phyloP scores from a whole-genome alignment of 768 basidiomycete genomes.

The Royoungia palumana region DNA sequence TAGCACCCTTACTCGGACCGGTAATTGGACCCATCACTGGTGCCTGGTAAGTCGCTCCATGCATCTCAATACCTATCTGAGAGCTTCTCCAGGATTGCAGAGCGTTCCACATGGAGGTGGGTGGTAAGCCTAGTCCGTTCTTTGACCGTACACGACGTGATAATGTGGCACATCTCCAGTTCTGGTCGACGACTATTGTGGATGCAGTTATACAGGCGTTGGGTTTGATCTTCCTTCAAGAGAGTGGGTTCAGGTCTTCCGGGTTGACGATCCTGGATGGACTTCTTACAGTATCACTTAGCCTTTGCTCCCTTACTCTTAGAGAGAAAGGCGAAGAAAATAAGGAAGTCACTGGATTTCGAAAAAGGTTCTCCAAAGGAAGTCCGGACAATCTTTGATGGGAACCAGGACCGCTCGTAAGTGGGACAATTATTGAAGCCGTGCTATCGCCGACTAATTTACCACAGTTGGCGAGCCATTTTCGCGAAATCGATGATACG shows the following conservation, averaged over 20 bases:
- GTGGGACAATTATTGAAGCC: conserved; percentile 15
- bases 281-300: conserved; percentile 17
- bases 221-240: conserved; percentile 56
- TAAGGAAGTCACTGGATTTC: conserved; percentile 43
- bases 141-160: too few species aligned
- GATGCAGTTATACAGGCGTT: conserved; percentile 51
- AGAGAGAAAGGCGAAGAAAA: conserved; percentile 47
- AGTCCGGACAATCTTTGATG: conserved; percentile 50
- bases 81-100: conserved; percentile 42
- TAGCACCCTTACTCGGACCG: conserved; percentile 65
- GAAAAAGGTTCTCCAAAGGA: conserved; percentile 41
- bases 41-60: conserved; percentile 42
- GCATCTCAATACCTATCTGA: neutral
- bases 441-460: neutral
- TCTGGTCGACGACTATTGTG: conserved; percentile 63
- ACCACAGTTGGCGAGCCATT: conserved; percentile 47
- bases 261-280: neutral
- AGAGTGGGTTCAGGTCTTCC: conserved; percentile 45
- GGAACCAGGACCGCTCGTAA: conserved; percentile 40
- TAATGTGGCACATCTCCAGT: conserved; percentile 31
- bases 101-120: conserved; percentile 69
- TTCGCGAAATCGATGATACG: conserved; percentile 53
- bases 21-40: conserved; percentile 62
- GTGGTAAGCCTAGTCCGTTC: conserved; percentile 41
- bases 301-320: conserved; percentile 34